Percentiles rank a stretch among this genome's conserved stretches.
phyloP scores from a whole-genome alignment of 1,284 basidiomycete genomes.

The Pisolithus thermaeus region DNA sequence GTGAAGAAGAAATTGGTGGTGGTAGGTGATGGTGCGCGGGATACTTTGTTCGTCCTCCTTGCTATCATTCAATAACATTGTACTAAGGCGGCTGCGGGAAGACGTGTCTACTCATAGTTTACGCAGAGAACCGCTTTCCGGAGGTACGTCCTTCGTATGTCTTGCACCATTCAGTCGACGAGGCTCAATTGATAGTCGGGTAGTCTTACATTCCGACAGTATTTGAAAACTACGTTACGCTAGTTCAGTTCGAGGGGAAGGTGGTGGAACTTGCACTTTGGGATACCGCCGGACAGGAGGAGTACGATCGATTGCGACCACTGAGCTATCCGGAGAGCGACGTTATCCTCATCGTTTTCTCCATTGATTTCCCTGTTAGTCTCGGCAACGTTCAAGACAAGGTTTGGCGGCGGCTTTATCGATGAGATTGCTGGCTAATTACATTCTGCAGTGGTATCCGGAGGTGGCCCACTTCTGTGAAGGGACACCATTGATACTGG shows the following conservation, averaged over 20 bases:
- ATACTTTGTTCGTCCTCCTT: slow-evolving; percentile 30
- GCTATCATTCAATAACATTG: slow-evolving; percentile 21
- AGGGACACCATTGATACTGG: slow-evolving; percentile 86
- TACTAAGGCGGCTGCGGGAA: slow-evolving; percentile 73
- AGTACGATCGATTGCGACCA: slow-evolving; percentile 92
- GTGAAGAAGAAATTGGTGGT: slow-evolving; percentile 87
- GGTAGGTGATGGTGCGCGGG: slow-evolving; percentile 76
- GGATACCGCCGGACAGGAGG: slow-evolving; percentile 98
- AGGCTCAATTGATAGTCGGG: slow-evolving; percentile 9
- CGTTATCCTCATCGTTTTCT: slow-evolving; percentile 96
- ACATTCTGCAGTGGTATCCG: slow-evolving; percentile 78
- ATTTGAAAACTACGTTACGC: slow-evolving; percentile 96
- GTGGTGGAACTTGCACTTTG: slow-evolving; percentile 91
- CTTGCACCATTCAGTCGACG: slow-evolving; percentile 2
- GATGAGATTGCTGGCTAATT: slow-evolving; percentile 3
- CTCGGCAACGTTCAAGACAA: slow-evolving; percentile 93
- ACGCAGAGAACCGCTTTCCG: slow-evolving; percentile 96
- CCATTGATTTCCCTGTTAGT: slow-evolving; percentile 94
- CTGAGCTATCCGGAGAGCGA: slow-evolving; percentile 95
- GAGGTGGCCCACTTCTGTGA: slow-evolving; percentile 98
- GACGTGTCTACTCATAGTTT: slow-evolving; percentile 91
- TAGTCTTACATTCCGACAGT: slow-evolving; percentile 97
- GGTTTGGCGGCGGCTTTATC: slow-evolving; percentile 36
- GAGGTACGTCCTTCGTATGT: slow-evolving; percentile 56
- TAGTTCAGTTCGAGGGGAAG: slow-evolving; percentile 85